phyloP scores from a whole-genome alignment of 768 basidiomycete species.

The Nevesoporus exiguus region DNA sequence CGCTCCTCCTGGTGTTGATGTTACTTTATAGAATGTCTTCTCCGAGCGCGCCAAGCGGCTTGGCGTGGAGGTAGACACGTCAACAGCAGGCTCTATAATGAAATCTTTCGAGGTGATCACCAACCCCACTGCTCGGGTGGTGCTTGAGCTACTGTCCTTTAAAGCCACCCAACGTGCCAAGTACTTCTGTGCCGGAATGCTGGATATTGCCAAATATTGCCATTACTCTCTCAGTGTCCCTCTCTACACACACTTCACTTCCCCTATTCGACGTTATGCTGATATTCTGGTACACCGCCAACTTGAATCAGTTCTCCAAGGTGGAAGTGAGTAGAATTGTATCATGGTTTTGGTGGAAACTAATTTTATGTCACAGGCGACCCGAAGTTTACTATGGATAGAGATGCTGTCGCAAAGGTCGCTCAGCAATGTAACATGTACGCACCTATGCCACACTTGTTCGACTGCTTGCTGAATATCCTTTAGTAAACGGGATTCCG shows the following conservation, averaged over 20 bases:
- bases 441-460: constrained; percentile 24
- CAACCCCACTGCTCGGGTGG: constrained; percentile 67
- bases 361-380: constrained; percentile 44
- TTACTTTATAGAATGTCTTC: constrained; percentile 59
- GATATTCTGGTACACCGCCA: constrained; percentile 96
- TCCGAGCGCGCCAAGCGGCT: constrained; percentile 77
- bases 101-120: constrained; percentile 72
- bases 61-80: constrained; percentile 77
- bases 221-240: constrained; percentile 91
- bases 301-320: constrained; percentile 82
- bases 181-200: constrained; percentile 99
- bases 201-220: constrained; percentile 96
- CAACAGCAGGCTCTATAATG: constrained; percentile 80
- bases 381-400: constrained; percentile 93
- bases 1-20: constrained; percentile 2
- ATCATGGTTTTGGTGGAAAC: neutral
- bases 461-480: constrained; percentile 3
- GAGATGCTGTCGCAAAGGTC: constrained; percentile 95
- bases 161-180: constrained; percentile 95
- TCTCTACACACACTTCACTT: constrained; percentile 91
- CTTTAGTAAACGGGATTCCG: constrained; percentile 83
- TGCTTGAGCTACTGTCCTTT: constrained; percentile 80
- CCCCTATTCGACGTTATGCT: constrained; percentile 89
- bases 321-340: constrained; percentile 47
- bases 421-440: constrained; percentile 98